Percentiles rank a stretch among this genome's conserved stretches.
phyloP scores from a whole-genome alignment of 129 eudicot species.

The Centrapalus pauciflorus region DNA sequence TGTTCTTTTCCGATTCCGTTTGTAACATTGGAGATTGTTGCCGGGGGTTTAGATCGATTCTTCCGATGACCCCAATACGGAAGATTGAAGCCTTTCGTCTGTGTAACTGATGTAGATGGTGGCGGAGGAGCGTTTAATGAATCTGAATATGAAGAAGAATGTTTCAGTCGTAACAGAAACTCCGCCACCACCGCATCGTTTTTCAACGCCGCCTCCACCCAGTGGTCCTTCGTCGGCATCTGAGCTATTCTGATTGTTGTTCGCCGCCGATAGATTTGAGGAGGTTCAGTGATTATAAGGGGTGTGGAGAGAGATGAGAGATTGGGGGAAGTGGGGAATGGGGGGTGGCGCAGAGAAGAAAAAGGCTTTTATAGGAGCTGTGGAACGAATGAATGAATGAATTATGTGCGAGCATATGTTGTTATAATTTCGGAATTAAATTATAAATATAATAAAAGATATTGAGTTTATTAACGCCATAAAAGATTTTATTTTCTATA shows the following conservation, averaged over 20 bases:
- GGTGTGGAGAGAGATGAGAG: conserved; percentile 9
- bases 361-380: conserved; percentile 29
- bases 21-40: background rate
- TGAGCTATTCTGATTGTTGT: background rate
- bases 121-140: background rate
- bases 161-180: conserved; percentile 38
- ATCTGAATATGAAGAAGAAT: conserved; percentile 17
- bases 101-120: background rate
- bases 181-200: conserved; percentile 45
- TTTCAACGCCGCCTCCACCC: conserved; percentile 34
- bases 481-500: no score
- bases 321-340: conserved; percentile 13
- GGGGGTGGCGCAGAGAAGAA: conserved; percentile 25
- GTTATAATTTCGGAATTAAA: background rate
- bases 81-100: background rate
- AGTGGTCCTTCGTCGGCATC: conserved; percentile 41
- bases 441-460: no score
- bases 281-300: conserved; percentile 3
- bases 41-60: conserved; percentile 38
- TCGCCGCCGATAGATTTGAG: background rate
- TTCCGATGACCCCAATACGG: conserved; percentile 49
- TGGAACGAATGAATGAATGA: conserved; percentile 9
- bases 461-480: no score
- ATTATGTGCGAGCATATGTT: background rate
- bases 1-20: conserved; percentile 10